These are phyloP conservation scores for Fallopia convolvulus DNA, from an alignment of 148 eudicot genomes.

Conservation along the genomic window DNA sequence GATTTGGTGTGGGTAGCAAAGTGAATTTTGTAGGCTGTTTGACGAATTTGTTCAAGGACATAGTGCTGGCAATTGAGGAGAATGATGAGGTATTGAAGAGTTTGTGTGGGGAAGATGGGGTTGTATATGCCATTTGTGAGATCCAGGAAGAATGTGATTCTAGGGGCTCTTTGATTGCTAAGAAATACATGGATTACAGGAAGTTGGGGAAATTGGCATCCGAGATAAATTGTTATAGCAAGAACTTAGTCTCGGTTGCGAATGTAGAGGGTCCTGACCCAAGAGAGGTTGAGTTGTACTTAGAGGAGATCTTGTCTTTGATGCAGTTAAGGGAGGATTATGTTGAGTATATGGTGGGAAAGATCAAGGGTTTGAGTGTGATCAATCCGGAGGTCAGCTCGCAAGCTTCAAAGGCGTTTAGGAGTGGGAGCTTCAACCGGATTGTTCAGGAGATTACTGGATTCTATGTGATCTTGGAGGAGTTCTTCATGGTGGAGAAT, in stretches of 20 bases:
- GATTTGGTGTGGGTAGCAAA: slow-evolving; percentile 19
- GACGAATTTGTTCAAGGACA: slow-evolving; percentile 84
- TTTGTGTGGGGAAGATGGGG: slow-evolving; percentile 87
- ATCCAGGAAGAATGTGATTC: slow-evolving; percentile 94
- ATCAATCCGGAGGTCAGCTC: slow-evolving; percentile 79
- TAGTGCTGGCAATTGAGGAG: slow-evolving; percentile 82
- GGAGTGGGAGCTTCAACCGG: slow-evolving; percentile 75
- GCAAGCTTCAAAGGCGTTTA: slow-evolving; percentile 73
- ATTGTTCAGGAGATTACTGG: slow-evolving; percentile 83
- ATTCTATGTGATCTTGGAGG: slow-evolving; percentile 86
- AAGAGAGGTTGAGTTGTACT: slow-evolving; percentile 71
- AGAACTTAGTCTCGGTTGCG: slow-evolving; percentile 61
- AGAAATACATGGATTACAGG: slow-evolving; percentile 82
- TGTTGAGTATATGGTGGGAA: slow-evolving; percentile 75
- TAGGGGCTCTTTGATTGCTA: slow-evolving; percentile 60
- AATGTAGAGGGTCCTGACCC: slow-evolving; percentile 90
- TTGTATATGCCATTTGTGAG: slow-evolving; percentile 87
- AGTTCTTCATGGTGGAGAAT: slow-evolving; percentile 95
- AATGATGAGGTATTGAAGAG: slow-evolving; percentile 63
- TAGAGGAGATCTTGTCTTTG: slow-evolving; percentile 79
- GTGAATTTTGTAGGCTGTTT: slow-evolving; percentile 67
- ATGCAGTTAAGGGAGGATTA: slow-evolving; percentile 91
- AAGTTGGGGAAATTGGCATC: slow-evolving; percentile 63
- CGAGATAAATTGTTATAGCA: slow-evolving; percentile 81
- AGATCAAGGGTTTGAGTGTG: slow-evolving; percentile 70